Evolutionary conservation across 805 yeast species (phyloP), one percentile per base, ranked within the genome.

Genomic region (Kodamaea hsintzibuensis): DNA sequence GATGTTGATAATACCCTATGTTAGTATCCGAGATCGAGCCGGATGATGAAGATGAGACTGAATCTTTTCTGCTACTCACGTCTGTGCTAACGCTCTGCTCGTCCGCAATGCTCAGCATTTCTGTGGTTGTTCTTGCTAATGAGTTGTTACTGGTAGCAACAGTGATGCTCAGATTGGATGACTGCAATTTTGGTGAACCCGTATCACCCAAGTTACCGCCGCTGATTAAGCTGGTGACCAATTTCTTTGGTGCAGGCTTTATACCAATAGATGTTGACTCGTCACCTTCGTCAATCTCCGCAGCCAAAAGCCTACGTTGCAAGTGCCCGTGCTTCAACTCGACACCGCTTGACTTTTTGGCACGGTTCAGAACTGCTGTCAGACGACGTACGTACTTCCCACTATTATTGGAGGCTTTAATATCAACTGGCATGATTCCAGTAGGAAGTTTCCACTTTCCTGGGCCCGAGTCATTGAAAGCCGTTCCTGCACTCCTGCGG

Each of bases 251-350:
- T 7, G 51, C 16, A 13, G 55, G 33, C 22, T 45, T 51, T 25
- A 57, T 49, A 7, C 57, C 50, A 14, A 55, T 52, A n/a, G 52
- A 42, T 13, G 30, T 47, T 17, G 50, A 47, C 17, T 42, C 65
- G 50, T 83, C 89, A 35, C 76, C 82, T 52, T 86, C 90, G 57
- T 86, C 92, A 38, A 88, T 85, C 65, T 88, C 95, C 19, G 87
- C 81, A 1, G 92, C 93, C 55, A 88, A 73, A 69, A 88, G 75
- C 46, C 90, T 77, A 22, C 88, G 88, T 51, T 83, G 79, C 54
- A 82, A 73, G 62, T 76, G 83, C 5, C 88, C 87, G 63, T 84
- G 88, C 62, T 82, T 84, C 64, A 83, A 72, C 53, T 83, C 86
- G 6, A 76, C 80, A 0, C 81, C 81, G 53, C 74, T 71, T n/a